Base-by-base conservation (phyloP, 2,329 filamentous ascomycete species). In the Penicillium sp. region DNA sequence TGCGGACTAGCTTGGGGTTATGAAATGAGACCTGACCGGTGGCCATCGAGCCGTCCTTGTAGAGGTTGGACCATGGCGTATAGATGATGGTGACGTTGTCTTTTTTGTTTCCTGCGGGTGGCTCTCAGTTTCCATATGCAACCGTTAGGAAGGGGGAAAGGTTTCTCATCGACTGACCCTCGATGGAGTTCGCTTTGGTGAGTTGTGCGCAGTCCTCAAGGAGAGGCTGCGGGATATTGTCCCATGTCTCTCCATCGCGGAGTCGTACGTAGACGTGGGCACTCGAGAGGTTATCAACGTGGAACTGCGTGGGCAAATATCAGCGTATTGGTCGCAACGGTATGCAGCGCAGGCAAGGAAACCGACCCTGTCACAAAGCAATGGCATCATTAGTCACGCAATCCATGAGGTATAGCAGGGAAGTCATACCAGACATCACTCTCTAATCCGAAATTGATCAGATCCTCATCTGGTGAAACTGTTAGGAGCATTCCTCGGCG, bases 141-240 rank as follows among this genome's bases (percentile, higher is more conserved):
- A 18, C 12, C 29, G 20, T 43, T 25, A 18, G 41, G 20, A 24
- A 4, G 4, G 20, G 20, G 20, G 20, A 23, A 23, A 23, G 20
- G 20, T 23, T 44, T 41, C 5, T 37, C 3, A 32, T 43, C 25
- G 24, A 42, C 69, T 54, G 64, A 86, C 88, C 93, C 77, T 98
- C 93, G 62, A 98, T 98, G 50, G 90, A 96, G 74, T 98, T 98
- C 55, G 93, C 93, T 74, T 98, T 98, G 49, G 93, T 98, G 62
- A 98, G 78, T 72, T 98, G 93, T n/a, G 88, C 93, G 63, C 93
- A 89, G 72, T 98, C 93, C 58, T 79, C 81, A 52, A 98, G 68
- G 25, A 98, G 78, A 3, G 82, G 81, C 53, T 82, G 66, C 0
- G 88, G 84, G 51, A 98, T 89, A 38, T 78, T 72, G 44, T 96